A percentile compares a stretch with the other conserved stretches of the same genome.
These are phyloP conservation scores for Bretziella fagacearum DNA, from an alignment of 2,329 filamentous ascomycete genomes.

Conservation along the genomic window DNA sequence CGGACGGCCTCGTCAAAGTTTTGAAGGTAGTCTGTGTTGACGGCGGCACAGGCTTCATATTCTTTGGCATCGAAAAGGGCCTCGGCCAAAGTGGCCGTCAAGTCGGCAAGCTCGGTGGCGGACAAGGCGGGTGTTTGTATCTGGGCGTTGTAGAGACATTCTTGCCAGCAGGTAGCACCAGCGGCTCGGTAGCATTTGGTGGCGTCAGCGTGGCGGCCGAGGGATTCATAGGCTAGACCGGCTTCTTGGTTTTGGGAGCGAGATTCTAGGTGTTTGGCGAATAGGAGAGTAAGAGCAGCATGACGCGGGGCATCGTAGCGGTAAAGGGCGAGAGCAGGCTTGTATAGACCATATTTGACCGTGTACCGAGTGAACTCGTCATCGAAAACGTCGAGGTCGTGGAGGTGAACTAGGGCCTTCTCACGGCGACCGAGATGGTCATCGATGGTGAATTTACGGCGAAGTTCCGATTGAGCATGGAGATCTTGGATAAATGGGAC, in stretches of 20 bases:
- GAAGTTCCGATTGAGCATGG: slow-evolving; percentile 52
- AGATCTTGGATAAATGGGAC: slow-evolving; percentile 83
- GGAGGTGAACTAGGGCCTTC: slow-evolving; percentile 66
- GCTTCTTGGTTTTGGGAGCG: slow-evolving; percentile 70
- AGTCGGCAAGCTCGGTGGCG: slow-evolving; percentile 39
- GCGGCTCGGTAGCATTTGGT: slow-evolving; percentile 71
- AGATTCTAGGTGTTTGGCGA: slow-evolving; percentile 60
- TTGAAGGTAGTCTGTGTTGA: slow-evolving; percentile 65
- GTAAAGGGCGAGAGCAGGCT: slow-evolving; percentile 60
- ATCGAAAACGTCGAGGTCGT: slow-evolving; percentile 54
- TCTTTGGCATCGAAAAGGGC: slow-evolving; percentile 72
- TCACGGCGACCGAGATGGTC: slow-evolving; percentile 60
- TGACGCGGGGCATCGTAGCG: slow-evolving; percentile 60
- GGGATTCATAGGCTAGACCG: slow-evolving; percentile 77
- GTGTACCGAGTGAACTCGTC: slow-evolving; percentile 61
- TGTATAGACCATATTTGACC: slow-evolving; percentile 64
- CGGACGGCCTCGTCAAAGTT: slow-evolving; percentile 53
- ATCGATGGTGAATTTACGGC: slow-evolving; percentile 71
- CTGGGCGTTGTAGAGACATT: slow-evolving; percentile 66
- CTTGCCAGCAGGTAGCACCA: slow-evolving; percentile 65
- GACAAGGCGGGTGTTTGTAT: slow-evolving; percentile 46
- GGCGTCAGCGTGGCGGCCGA: slow-evolving; percentile 55
- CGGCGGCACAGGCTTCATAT: slow-evolving; percentile 59
- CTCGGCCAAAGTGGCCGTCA: slow-evolving; percentile 62
- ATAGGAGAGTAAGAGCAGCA: slow-evolving; percentile 53